phyloP scores from a whole-genome alignment of 2,329 filamentous ascomycete species.

The Colletotrichum tabaci region DNA sequence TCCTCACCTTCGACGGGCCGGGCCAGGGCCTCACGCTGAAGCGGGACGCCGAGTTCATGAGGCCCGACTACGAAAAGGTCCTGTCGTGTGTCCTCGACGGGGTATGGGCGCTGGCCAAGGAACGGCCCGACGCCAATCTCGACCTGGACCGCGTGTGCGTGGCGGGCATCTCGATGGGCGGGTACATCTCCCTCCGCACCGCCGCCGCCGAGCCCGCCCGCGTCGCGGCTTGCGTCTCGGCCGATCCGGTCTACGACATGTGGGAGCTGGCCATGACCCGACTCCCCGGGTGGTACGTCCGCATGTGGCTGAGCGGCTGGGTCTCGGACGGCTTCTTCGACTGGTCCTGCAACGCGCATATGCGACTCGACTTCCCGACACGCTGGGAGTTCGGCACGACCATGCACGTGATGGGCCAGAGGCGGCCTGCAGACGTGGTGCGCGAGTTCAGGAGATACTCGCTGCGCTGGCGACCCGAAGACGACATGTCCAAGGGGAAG shows the following conservation, averaged over 20 bases:
- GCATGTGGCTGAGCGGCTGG: slow-evolving; percentile 16
- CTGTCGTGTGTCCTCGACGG: slow-evolving; percentile 51
- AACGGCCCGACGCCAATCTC: slow-evolving; percentile 48
- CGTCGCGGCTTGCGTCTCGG: slow-evolving; percentile 59
- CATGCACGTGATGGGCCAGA: slow-evolving; percentile 17
- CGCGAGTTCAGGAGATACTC: slow-evolving; percentile 7
- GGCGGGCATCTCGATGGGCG: slow-evolving; percentile 58
- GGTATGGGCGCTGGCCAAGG: slow-evolving; percentile 42
- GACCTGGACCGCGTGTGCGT: slow-evolving; percentile 57
- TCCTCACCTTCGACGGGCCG: slow-evolving; percentile 61
- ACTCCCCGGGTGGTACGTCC: slow-evolving; percentile 7
- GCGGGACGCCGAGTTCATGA: slow-evolving; percentile 47
- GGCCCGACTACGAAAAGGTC: slow-evolving; percentile 58
- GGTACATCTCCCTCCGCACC: slow-evolving; percentile 49
- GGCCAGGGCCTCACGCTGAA: slow-evolving; percentile 59
- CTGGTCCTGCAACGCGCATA: background rate
- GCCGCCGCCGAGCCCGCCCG: slow-evolving; percentile 54
- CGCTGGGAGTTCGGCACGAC: slow-evolving; percentile 15
- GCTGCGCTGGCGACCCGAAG: slow-evolving; percentile 13
- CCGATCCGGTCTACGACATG: slow-evolving; percentile 55
- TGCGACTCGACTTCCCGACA: background rate
- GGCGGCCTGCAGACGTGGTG: slow-evolving; percentile 10
- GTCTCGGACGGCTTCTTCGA: slow-evolving; percentile 16
- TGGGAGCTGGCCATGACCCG: slow-evolving; percentile 44
- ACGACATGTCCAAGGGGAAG: background rate